Evolutionary conservation across 768 basidiomycete genomes (phyloP), one percentile per base, ranked within the genome.

Genomic region (Lentinus tigrinus): DNA sequence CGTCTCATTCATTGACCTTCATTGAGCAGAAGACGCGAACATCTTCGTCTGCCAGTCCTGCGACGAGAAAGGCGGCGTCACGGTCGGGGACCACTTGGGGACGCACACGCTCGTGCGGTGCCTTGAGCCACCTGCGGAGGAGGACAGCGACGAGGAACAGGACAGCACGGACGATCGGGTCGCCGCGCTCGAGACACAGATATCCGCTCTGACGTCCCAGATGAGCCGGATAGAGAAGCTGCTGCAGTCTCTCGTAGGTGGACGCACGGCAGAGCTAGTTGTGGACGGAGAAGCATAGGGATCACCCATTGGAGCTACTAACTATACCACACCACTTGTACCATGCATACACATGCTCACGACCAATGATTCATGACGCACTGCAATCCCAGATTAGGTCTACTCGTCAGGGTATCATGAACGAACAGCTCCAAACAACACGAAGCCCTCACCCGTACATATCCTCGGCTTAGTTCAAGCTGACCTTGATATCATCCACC

Each of bases 401-500:
- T 31, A 31, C 28, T 4, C 28, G 28, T 31, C 28, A 31, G 28
- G 28, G 28, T 31, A 31, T 31, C 28, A 31, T 31, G 10, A 4
- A 31, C 10, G 10, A 31, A 31, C 28, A 4, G 28, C 10, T 4
- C 28, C 28, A 31, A 31, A 31, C 4, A 4, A 31, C 10, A 31
- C 28, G 28, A 4, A 4, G 10, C 5, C 5, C 5, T 31, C 4
- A 4, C 28, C 10, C 10, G 28, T 4, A 31, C 28, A 31, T 31
- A 4, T 31, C 28, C 28, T 31, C 4, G 5, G 10, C 28, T n/a
- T 13, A 61, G 19, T 38, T 47, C 38, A 52, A 19, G 17, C 37
- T 46, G 8, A 44, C 46, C 54, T 64, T 63, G 43, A 78, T 63
- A 13, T 69, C 72, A 24, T 76, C 78, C 55, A 85, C 55, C 58